Base-by-base conservation (phyloP, 2,329 filamentous ascomycete genomes). In the Chalaropsis ovoidea region DNA sequence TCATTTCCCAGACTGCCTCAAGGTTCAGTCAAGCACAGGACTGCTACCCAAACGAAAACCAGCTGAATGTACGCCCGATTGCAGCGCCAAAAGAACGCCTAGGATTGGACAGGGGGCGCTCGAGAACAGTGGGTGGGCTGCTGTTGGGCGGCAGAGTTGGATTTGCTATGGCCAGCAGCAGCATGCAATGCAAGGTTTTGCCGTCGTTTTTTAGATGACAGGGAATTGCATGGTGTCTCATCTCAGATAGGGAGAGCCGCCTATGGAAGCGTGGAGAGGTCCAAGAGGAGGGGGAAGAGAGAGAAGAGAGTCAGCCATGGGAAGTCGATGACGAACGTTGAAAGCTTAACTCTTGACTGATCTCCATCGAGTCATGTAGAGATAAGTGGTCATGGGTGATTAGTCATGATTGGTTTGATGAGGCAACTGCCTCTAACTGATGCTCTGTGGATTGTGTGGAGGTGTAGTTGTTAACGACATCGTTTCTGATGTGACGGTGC, bases 21-120 rank as follows among this genome's bases (percentile, higher is more conserved):
- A 35, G 1, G 15, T 19, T n/a, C 15, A 43, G 31, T 35, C 31
- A 35, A 35, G 31, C 13, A n/a, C 22, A 27, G 47, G 47, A 58
- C 54, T 58, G 54, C 47, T 52, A 19, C 54, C 54, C 24, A 17
- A 58, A 39, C 8, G 27, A 31, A 58, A 35, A 3, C 54, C 54
- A 58, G 39, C 24, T 60, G 39, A 8, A 17, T 35, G 35, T 60
- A 47, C 63, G 63, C 63, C 63, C 63, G 63, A 31, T 43, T 66
- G 66, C 65, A 39, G 63, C 47, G 42, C 24, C 15, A 45, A 54
- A 4, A 45, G 13, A 27, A 49, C 35, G 5, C 7, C 19, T 2
- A 58, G 49, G 41, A 45, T 61, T 43, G 47, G 58, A 39, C 54
- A 58, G 54, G 54, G 54, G 49, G 31, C 6, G 17, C 31, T 27